Conservation (phyloP, 306 rosid genomes). For the Prunus davidiana region DNA sequence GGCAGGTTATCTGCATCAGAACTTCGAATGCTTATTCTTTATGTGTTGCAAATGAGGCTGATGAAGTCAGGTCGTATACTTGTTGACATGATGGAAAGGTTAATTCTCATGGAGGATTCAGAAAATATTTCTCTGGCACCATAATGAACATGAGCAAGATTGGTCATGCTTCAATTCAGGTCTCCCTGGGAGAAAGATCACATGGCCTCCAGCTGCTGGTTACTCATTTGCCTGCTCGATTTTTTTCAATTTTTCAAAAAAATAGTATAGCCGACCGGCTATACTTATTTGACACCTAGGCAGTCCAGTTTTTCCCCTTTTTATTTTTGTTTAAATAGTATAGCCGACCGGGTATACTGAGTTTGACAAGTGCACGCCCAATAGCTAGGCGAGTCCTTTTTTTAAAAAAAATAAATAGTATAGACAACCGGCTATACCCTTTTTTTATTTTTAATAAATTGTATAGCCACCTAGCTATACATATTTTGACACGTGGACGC, state of each 20-base stretch:
- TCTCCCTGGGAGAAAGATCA: constrained; percentile 96
- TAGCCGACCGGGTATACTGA: too few species aligned
- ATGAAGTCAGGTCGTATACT: constrained; percentile 73
- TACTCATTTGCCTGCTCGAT: constrained; percentile 75
- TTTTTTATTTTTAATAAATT: too few species aligned
- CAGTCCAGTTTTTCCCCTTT: too few species aligned
- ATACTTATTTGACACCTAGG: too few species aligned
- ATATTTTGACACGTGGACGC: too few species aligned
- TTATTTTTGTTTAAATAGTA: too few species aligned
- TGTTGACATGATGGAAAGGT: constrained; percentile 88
- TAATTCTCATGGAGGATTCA: constrained; percentile 76
- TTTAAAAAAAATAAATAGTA: too few species aligned
- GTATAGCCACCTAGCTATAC: too few species aligned
- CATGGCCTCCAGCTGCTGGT: constrained; percentile 99
- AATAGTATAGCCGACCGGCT: too few species aligned
- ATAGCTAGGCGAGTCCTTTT: too few species aligned
- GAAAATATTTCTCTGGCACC: constrained; percentile 86
- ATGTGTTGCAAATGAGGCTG: constrained; percentile 75
- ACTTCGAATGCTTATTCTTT: constrained; percentile 70
- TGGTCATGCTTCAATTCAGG: constrained; percentile 98
- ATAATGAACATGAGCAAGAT: constrained; percentile 89
- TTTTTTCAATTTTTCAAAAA: too few species aligned
- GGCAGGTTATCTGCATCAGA: constrained; percentile 50
- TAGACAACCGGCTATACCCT: fast-evolving
- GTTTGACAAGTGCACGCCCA: too few species aligned